phyloP scores from a whole-genome alignment of 768 basidiomycete species.

The Kwoniella shandongensis region DNA sequence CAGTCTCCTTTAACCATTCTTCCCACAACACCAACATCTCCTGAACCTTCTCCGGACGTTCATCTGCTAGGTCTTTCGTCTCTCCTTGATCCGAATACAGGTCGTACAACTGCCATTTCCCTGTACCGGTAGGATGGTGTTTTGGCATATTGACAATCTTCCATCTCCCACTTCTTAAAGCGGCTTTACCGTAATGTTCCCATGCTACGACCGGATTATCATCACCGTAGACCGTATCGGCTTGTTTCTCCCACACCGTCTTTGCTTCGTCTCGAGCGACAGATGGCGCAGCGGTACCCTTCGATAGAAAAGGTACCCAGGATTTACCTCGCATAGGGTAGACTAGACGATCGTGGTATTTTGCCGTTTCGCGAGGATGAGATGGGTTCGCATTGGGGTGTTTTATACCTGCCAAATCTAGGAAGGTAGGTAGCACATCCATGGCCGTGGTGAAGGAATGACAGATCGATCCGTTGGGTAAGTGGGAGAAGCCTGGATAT shows the following conservation, averaged over 20 bases:
- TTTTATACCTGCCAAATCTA: constrained; percentile 7
- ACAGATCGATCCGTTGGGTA: constrained; percentile 3
- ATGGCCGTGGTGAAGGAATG: constrained; percentile 49
- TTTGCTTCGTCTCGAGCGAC: neutral
- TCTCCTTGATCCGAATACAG: constrained; percentile 35
- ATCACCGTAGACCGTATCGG: neutral
- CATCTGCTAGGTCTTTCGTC: constrained; percentile 27
- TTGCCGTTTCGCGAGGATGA: neutral
- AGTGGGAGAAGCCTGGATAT: constrained; percentile 23
- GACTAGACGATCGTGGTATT: constrained; percentile 1
- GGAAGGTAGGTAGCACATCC: constrained; percentile 48
- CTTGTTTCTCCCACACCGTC: neutral
- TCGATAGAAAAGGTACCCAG: constrained; percentile 22
- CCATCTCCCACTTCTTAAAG: constrained; percentile 44
- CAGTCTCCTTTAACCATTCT: constrained; percentile 37
- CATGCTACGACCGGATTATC: constrained; percentile 4
- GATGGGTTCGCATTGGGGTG: constrained; percentile 2
- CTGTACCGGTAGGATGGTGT: constrained; percentile 31
- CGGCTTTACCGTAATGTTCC: constrained; percentile 31
- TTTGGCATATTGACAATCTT: constrained; percentile 41
- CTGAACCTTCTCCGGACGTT: constrained; percentile 26
- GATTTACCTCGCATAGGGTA: constrained; percentile 30
- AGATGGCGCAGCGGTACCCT: neutral
- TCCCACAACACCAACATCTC: constrained; percentile 38
- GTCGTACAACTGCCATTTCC: constrained; percentile 41